Base-by-base conservation (phyloP, 371 early-diverging fungal species). In the Conidiobolus incongruus region DNA sequence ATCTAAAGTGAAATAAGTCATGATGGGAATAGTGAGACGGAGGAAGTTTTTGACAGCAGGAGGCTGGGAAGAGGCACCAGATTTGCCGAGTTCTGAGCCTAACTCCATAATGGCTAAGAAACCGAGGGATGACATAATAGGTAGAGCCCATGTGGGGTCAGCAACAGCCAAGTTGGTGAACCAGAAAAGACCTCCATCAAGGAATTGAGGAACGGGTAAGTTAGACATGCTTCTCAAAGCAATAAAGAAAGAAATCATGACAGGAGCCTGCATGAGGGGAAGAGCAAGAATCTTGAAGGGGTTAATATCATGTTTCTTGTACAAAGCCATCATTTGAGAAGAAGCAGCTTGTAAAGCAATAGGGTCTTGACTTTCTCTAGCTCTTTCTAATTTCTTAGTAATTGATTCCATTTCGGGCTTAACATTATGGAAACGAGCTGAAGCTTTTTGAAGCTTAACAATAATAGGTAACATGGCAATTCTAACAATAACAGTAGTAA, bases 241-340 rank as follows among this genome's bases (percentile, higher is more conserved):
- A 52, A 87, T 60, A 51, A 91, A 95, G 64, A 90, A 80, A 4
- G 73, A 68, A 46, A 95, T 63, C 70, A 88, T 79, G 29, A 91
- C 66, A n/a, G 91, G 91, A 30, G 75, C 66, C 51, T 86, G 84
- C 8, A 76, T 47, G 26, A 85, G 38, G 4, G 76, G 69, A 35
- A 73, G 52, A 45, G 70, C 60, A 48, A 83, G 47, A 0, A 68
- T 68, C 47, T 68, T 68, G 53, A 72, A 51, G 1, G 80, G 74
- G 47, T 68, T 69, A 35, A 76, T 62, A 3, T 68, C 63, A 44
- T 72, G 61, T 47, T 62, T 64, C 49, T 71, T 73, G 53, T 73
- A 84, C 16, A 83, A 43, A 7, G 53, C 50, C 38, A 60, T 59
- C 34, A 78, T 49, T 47, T 83, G 68, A 11, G 59, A 51, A 8